phyloP scores from a whole-genome alignment of 768 basidiomycete genomes.

The Xerocomus spinulosus region DNA sequence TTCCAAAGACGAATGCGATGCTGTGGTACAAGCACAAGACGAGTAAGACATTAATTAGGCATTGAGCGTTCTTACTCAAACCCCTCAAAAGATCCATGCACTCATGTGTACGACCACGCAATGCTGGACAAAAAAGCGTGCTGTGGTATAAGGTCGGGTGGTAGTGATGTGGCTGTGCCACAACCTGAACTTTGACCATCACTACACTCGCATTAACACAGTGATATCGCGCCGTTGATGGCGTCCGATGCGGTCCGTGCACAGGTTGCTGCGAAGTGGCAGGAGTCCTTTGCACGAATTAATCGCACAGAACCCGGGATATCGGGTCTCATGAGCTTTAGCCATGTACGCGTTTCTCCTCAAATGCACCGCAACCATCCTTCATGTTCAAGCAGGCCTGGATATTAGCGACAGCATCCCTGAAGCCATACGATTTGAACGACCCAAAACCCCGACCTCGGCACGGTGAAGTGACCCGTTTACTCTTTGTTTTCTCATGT shows the following conservation, averaged over 20 bases:
- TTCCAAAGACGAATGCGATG: background rate
- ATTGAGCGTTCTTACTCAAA: background rate
- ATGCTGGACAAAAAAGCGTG: too few species aligned
- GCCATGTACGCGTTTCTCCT: slow-evolving; percentile 40
- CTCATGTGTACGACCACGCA: too few species aligned
- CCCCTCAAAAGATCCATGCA: too few species aligned
- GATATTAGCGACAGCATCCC: slow-evolving; percentile 48
- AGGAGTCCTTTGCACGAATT: slow-evolving; percentile 61
- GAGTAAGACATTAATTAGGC: background rate
- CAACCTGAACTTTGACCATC: too few species aligned
- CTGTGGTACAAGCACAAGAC: background rate
- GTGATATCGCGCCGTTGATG: slow-evolving; percentile 35
- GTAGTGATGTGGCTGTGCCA: slow-evolving; percentile 25
- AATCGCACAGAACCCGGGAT: slow-evolving; percentile 59
- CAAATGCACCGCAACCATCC: background rate
- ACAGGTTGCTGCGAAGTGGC: slow-evolving; percentile 68
- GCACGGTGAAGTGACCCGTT: slow-evolving; percentile 22
- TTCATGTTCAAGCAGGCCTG: slow-evolving; percentile 47
- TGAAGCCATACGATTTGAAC: slow-evolving; percentile 53
- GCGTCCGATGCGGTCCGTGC: slow-evolving; percentile 58
- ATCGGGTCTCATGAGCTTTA: slow-evolving; percentile 59
- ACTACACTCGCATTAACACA: too few species aligned
- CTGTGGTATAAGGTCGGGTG: too few species aligned
- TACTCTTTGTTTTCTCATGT: slow-evolving; percentile 2
- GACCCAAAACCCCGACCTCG: slow-evolving; percentile 29